Base-by-base conservation (phyloP, 2,329 filamentous ascomycete genomes). In the Colletotrichum lupini region DNA sequence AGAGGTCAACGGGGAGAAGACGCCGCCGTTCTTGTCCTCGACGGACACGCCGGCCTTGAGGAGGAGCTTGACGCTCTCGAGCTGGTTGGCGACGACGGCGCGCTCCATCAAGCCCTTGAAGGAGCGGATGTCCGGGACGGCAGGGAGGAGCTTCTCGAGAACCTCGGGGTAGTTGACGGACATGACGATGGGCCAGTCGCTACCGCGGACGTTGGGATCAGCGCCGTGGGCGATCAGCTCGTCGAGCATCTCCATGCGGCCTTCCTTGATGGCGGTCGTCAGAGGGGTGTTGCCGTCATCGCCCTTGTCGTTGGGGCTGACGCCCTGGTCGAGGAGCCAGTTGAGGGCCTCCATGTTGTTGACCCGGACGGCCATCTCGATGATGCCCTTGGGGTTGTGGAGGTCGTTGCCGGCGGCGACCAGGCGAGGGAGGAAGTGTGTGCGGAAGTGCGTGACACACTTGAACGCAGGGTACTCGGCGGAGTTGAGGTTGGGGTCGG, bases 131-230 rank as follows among this genome's bases (percentile, higher is more conserved):
- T 92, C 88, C 1, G 87, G 81, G 9, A 92, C 86, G 2, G 87
- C 85, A 0, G 87, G 84, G 0, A 93, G 84, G 1, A 94, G 84
- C 64, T 87, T 88, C 76, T 87, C 86, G 12, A 93, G 86, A 56
- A 94, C 87, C 0, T 81, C 79, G 0, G 92, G 91, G 46, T 90
- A 87, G 73, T 85, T 86, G 62, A 93, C 91, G 0, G 92, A 91
- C 89, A 94, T 91, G 79, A 88, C 91, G 12, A 93, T 85, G 0
- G 92, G 92, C 92, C 92, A 94, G 78, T 93, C 91, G 77, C 92
- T 85, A 42, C 92, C 92, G 16, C 91, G 87, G 22, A 92, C 82
- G 67, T 89, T 88, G 5, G 91, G 89, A 73, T 92, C 89, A 0
- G 90, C 91, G 12, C 91, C 91, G 32, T 88, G 85, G 4, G 83